Percentiles rank a stretch among this genome's conserved stretches.
Conservation (phyloP, 371 early-diverging fungal species). For the Mucor irregularis region DNA sequence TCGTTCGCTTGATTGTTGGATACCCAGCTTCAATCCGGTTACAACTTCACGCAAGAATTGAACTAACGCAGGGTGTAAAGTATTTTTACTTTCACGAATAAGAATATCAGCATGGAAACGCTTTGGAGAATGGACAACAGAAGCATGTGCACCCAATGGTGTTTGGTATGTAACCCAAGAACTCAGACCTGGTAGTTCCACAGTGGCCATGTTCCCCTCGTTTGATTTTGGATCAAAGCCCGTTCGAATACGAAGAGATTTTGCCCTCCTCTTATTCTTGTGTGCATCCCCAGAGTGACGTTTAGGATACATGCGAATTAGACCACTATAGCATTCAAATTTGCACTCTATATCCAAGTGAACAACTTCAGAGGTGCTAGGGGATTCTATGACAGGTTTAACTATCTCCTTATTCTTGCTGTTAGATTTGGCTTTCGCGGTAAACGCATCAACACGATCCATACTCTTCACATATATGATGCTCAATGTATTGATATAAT, state of each 20-base stretch:
- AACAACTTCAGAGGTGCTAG: conserved; percentile 18
- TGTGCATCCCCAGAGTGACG: conserved; percentile 27
- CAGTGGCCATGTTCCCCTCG: conserved; percentile 57
- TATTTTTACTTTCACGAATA: conserved; percentile 78
- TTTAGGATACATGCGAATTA: conserved; percentile 60
- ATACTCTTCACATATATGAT: conserved; percentile 67
- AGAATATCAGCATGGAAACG: conserved; percentile 67
- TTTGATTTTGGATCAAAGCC: conserved; percentile 14
- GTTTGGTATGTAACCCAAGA: conserved; percentile 57
- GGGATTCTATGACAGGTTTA: neutral
- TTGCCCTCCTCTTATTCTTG: conserved; percentile 12
- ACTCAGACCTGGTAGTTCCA: conserved; percentile 70
- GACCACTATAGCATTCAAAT: conserved; percentile 46
- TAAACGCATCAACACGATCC: conserved; percentile 54
- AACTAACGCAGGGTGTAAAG: conserved; percentile 74
- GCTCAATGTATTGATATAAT: conserved; percentile 67
- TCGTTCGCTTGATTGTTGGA: conserved; percentile 53
- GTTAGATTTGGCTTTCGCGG: conserved; percentile 40
- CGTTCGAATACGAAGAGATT: conserved; percentile 14
- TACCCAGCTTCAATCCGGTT: conserved; percentile 65
- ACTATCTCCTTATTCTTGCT: conserved; percentile 10
- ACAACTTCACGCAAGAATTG: conserved; percentile 72
- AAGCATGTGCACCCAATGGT: conserved; percentile 55
- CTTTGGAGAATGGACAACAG: conserved; percentile 37
- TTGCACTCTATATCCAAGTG: conserved; percentile 41